phyloP scores from a whole-genome alignment of 345 rosid species.

The Eucalyptus melliodora region DNA sequence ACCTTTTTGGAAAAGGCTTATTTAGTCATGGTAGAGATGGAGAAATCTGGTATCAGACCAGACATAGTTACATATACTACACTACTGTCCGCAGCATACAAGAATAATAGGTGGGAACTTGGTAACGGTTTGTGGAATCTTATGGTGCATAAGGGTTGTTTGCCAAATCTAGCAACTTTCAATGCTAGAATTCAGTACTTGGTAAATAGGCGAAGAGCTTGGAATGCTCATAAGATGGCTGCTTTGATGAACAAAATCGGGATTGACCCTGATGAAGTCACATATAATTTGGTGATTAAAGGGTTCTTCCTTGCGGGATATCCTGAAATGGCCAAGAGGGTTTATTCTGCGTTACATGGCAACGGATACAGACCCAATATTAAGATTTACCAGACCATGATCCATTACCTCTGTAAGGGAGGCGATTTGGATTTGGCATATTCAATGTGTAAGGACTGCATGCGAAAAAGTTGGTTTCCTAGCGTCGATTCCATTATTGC shows the following conservation, averaged over 20 bases:
- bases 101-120: conserved; percentile 27
- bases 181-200: conserved; percentile 67
- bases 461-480: conserved; percentile 53
- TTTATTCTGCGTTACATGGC: conserved; percentile 46
- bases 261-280: conserved; percentile 47
- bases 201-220: conserved; percentile 43
- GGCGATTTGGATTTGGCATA: conserved; percentile 49
- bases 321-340: conserved; percentile 70
- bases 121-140: conserved; percentile 80
- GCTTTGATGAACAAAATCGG: conserved; percentile 44
- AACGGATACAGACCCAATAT: conserved; percentile 39
- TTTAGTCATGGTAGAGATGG: conserved; percentile 40
- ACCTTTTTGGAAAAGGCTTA: conserved; percentile 44
- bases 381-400: conserved; percentile 73
- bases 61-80: conserved; percentile 74
- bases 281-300: conserved; percentile 75
- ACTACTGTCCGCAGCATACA: conserved; percentile 59
- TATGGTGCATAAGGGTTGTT: conserved; percentile 66
- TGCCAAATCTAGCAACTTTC: conserved; percentile 63
- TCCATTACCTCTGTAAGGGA: conserved; percentile 63
- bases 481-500: conserved; percentile 42
- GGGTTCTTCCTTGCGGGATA: conserved; percentile 58
- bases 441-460: conserved; percentile 63
- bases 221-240: conserved; percentile 63
- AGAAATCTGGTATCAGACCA: conserved; percentile 41